Percentiles rank a stretch among this genome's conserved stretches.
phyloP scores from a whole-genome alignment of 345 rosid species.

The Jatropha curcas region DNA sequence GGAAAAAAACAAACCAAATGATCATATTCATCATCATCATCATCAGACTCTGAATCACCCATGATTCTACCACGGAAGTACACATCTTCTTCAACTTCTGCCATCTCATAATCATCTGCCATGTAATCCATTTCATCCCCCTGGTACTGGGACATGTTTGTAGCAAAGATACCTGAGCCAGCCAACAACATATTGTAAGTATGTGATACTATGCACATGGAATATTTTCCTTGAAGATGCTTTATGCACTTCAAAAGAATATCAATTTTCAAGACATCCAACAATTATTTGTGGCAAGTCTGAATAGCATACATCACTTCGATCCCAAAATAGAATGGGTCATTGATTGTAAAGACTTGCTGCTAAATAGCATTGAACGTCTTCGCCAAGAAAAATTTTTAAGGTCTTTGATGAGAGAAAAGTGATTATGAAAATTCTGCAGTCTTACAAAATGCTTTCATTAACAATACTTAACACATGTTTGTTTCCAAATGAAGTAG shows the following conservation, averaged over 20 bases:
- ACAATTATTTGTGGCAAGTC: not conserved
- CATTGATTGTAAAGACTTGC: not conserved
- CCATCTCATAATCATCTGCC: conserved; percentile 52
- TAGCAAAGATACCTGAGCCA: conserved; percentile 22
- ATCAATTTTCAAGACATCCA: not conserved
- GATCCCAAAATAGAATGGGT: not conserved
- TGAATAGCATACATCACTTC: not conserved
- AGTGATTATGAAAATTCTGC: not conserved
- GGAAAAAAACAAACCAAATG: conserved; percentile 36
- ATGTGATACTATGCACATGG: no score
- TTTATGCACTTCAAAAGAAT: not conserved
- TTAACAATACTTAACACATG: no score
- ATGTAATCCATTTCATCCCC: conserved; percentile 44
- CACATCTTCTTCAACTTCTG: conserved; percentile 53
- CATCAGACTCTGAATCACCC: conserved; percentile 57
- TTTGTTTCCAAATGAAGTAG: not conserved
- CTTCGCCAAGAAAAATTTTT: not conserved
- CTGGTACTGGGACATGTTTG: conserved; percentile 43
- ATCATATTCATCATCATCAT: conserved; percentile 47
- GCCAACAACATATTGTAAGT: conserved; percentile 8
- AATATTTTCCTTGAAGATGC: not conserved
- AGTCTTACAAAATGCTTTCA: not conserved
- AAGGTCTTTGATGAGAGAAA: not conserved
- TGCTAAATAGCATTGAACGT: not conserved
- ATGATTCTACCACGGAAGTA: conserved; percentile 46